Conservation (phyloP, 495 filamentous ascomycete species). For the Penicillium nucicola region DNA sequence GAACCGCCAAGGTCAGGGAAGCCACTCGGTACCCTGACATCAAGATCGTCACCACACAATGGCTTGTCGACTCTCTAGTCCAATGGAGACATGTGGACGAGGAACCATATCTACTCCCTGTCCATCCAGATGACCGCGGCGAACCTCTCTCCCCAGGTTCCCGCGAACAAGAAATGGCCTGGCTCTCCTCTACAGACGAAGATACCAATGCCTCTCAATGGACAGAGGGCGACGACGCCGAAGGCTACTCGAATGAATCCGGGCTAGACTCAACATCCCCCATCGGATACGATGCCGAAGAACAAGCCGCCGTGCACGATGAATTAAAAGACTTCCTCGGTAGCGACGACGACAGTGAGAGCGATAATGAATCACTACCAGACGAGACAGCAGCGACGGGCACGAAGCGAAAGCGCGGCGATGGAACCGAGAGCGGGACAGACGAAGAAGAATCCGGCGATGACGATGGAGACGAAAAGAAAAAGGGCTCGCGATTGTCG, state of each 20-base stretch:
- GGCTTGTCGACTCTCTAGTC: constrained; percentile 78
- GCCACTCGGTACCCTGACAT: constrained; percentile 69
- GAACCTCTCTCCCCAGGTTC: constrained; percentile 36
- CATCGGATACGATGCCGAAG: constrained; percentile 44
- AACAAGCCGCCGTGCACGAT: constrained; percentile 56
- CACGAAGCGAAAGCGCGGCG: constrained; percentile 43
- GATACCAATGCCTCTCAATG: constrained; percentile 36
- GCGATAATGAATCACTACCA: constrained; percentile 36
- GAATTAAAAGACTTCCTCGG: constrained; percentile 78
- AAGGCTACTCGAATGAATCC: constrained; percentile 40
- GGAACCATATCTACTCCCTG: constrained; percentile 63
- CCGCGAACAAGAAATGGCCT: constrained; percentile 34
- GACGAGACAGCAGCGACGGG: constrained; percentile 24
- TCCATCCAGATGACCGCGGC: constrained; percentile 60
- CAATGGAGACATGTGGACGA: constrained; percentile 77
- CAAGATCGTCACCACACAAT: constrained; percentile 86
- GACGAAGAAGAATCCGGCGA: constrained; percentile 28
- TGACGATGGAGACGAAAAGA: constrained; percentile 34
- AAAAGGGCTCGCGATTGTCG: constrained; percentile 37
- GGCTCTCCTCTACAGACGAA: constrained; percentile 42
- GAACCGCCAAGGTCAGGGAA: constrained; percentile 86
- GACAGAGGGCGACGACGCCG: constrained; percentile 41
- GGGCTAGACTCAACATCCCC: constrained; percentile 30
- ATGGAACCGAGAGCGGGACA: constrained; percentile 26
- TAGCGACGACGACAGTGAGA: constrained; percentile 58